phyloP scores from a whole-genome alignment of 78 protist genomes.

The Dictyostelium purpureum region DNA sequence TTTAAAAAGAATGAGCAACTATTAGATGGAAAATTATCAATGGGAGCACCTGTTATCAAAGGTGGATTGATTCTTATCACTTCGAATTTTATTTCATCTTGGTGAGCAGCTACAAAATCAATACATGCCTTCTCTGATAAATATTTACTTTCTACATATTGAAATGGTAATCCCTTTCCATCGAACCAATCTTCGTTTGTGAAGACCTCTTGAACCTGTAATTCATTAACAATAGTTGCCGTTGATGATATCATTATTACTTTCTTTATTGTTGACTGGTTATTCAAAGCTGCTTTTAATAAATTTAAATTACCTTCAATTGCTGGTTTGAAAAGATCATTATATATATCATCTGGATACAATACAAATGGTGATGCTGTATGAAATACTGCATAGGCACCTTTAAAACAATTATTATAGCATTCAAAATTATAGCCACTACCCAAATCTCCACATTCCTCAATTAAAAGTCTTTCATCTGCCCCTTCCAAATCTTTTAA shows the following conservation, averaged over 20 bases:
- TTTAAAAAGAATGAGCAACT: too few relatives aligned
- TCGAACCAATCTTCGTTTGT: conserved; percentile 33
- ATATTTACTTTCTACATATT: conserved; percentile 17
- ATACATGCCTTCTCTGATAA: conserved; percentile 41
- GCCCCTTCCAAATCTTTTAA: neutral
- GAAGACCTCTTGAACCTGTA: neutral
- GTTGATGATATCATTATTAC: conserved; percentile 37
- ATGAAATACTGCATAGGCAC: neutral
- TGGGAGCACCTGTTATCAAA: too few relatives aligned
- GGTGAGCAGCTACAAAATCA: too few relatives aligned
- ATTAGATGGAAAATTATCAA: too few relatives aligned
- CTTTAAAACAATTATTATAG: conserved; percentile 1
- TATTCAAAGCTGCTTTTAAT: conserved; percentile 10
- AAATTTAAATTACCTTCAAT: conserved; percentile 30
- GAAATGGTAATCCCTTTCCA: neutral
- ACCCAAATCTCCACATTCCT: conserved; percentile 40
- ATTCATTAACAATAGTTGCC: neutral
- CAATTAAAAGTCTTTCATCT: neutral
- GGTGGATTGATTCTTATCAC: too few relatives aligned
- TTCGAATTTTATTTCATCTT: too few relatives aligned
- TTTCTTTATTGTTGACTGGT: conserved; percentile 14
- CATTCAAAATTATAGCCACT: too few relatives aligned
- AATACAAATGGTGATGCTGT: conserved; percentile 34
- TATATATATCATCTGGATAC: neutral
- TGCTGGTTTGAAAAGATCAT: conserved; percentile 27